phyloP scores from a whole-genome alignment of 495 filamentous ascomycete genomes.

The Astrocystis sublimbata region DNA sequence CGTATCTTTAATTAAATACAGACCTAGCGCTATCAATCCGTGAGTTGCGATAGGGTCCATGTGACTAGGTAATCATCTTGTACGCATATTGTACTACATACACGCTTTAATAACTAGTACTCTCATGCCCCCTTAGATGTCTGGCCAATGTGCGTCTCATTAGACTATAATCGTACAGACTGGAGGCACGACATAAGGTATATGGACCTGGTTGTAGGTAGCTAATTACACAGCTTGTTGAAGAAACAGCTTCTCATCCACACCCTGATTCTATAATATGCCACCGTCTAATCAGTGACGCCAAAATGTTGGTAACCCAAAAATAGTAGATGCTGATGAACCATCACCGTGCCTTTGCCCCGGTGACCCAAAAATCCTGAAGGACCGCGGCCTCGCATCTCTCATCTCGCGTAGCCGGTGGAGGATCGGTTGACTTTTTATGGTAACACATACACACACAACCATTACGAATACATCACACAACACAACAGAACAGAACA shows the following conservation, averaged over 20 bases:
- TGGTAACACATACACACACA: no score
- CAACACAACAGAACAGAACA: no score
- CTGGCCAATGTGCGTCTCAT: neutral
- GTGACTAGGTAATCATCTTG: no score
- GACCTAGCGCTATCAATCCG: no score
- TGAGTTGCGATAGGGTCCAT: no score
- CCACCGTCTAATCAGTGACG: neutral
- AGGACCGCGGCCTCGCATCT: slow-evolving; percentile 3
- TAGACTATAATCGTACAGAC: slow-evolving; percentile 1
- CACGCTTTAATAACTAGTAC: no score
- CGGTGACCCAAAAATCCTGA: neutral
- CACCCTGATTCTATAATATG: slow-evolving; percentile 2
- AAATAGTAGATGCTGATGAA: slow-evolving; percentile 6
- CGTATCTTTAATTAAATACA: neutral
- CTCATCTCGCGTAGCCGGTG: neutral
- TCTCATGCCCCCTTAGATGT: no score
- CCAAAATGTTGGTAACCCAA: slow-evolving; percentile 13
- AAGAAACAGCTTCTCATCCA: neutral
- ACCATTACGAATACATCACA: slow-evolving; percentile 5
- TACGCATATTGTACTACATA: no score
- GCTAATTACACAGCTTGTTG: slow-evolving; percentile 7
- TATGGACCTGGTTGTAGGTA: slow-evolving; percentile 6
- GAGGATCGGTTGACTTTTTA: neutral
- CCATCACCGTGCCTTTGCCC: neutral
- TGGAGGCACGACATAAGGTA: no score